Percentiles rank a stretch among this genome's conserved stretches.
These are phyloP conservation scores for Starmera stellimalicola DNA, from an alignment of 1,139 yeast species.

Conservation along the genomic window DNA sequence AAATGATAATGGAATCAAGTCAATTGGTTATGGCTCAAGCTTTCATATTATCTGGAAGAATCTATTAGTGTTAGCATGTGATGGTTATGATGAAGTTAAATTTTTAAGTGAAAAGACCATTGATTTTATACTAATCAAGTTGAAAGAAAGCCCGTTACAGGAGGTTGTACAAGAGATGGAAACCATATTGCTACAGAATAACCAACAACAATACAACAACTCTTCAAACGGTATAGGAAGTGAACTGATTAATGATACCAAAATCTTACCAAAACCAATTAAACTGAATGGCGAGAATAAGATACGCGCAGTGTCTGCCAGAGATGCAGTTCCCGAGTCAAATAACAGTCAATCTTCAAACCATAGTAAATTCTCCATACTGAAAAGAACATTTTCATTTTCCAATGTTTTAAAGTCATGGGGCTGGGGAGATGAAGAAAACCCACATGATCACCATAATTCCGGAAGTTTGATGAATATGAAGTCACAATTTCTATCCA, in stretches of 20 bases:
- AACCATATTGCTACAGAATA: conserved; percentile 46
- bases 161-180: conserved; percentile 59
- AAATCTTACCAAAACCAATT: conserved; percentile 15
- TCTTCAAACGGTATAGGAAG: conserved; percentile 25
- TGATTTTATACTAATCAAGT: conserved; percentile 59
- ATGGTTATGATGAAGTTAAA: conserved; percentile 80
- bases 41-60: conserved; percentile 87
- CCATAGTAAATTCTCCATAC: conserved; percentile 8
- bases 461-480: background rate
- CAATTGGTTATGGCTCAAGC: conserved; percentile 75
- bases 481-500: conserved; percentile 18
- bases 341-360: conserved; percentile 1
- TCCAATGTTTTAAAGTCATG: conserved; percentile 14
- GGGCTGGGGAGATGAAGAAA: conserved; percentile 14
- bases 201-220: conserved; percentile 17
- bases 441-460: conserved; percentile 4
- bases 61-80: conserved; percentile 70
- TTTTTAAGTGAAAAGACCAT: conserved; percentile 66
- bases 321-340: conserved; percentile 1
- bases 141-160: conserved; percentile 56
- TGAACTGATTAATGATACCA: conserved; percentile 3
- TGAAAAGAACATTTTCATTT: conserved; percentile 17
- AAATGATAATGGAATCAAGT: conserved; percentile 48
- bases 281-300: conserved; percentile 14
- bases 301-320: conserved; percentile 6